These are phyloP conservation scores for Leptomonas pyrrhocoris DNA, from an alignment of 208 protist genomes.

Conservation along the genomic window DNA sequence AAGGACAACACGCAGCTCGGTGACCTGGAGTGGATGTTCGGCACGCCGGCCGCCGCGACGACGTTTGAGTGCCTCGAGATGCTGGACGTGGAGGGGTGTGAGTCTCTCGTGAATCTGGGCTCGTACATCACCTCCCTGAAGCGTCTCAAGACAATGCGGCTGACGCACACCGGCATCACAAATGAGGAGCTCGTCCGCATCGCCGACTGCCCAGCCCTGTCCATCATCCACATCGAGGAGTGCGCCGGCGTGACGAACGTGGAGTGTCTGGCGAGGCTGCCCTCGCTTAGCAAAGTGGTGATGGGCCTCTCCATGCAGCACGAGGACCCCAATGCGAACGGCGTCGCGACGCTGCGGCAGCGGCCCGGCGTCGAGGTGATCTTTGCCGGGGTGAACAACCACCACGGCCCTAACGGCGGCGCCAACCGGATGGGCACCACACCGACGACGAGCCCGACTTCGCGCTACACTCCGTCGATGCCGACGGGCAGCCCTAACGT, in stretches of 20 bases:
- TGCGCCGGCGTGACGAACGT: slow-evolving; percentile 43
- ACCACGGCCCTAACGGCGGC: slow-evolving; percentile 24
- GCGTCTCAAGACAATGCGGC: slow-evolving; percentile 47
- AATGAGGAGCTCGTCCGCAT: slow-evolving; percentile 37
- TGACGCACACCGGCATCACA: slow-evolving; percentile 46
- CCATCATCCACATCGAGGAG: slow-evolving; percentile 50
- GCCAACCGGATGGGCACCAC: slow-evolving; percentile 23
- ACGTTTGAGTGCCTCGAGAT: slow-evolving; percentile 51
- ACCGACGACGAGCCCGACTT: slow-evolving; percentile 28
- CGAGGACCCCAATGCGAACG: slow-evolving; percentile 33
- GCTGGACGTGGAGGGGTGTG: slow-evolving; percentile 63
- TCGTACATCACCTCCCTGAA: slow-evolving; percentile 38
- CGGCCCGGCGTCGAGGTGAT: slow-evolving; percentile 37
- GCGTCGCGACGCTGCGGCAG: slow-evolving; percentile 31
- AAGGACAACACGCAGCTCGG: slow-evolving; percentile 64
- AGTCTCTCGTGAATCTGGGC: slow-evolving; percentile 35
- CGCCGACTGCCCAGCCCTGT: slow-evolving; percentile 29
- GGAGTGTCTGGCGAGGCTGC: slow-evolving; percentile 40
- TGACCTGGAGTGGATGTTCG: slow-evolving; percentile 49
- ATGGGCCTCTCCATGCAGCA: slow-evolving; percentile 38
- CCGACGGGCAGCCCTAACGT: slow-evolving; percentile 22
- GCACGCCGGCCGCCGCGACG: slow-evolving; percentile 14
- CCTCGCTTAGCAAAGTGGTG: slow-evolving; percentile 41
- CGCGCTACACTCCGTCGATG: slow-evolving; percentile 23
- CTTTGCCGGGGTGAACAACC: slow-evolving; percentile 26